Evolutionary conservation across 805 yeast species (phyloP).

Genomic region (Kuraishia hungarica): DNA sequence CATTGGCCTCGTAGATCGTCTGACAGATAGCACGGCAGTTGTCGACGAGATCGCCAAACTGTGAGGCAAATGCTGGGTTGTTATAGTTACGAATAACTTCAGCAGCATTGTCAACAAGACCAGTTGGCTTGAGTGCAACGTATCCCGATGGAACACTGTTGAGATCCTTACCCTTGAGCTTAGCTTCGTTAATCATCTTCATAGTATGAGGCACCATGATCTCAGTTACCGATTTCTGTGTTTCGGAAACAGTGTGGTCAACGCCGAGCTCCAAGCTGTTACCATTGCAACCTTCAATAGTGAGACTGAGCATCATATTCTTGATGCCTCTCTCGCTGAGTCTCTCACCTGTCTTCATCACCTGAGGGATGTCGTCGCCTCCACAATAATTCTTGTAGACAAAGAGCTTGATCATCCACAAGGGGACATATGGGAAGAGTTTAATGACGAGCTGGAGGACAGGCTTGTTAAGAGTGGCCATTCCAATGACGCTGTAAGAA

Average conservation of each 20-base stretch:
- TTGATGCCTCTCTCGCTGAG: slow-evolving; percentile 69
- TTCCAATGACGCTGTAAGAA: slow-evolving; percentile 60
- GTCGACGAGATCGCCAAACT: slow-evolving; percentile 51
- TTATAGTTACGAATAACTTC: slow-evolving; percentile 57
- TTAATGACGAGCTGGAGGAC: slow-evolving; percentile 53
- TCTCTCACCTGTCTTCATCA: slow-evolving; percentile 58
- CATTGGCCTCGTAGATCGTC: slow-evolving; percentile 45
- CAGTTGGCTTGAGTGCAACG: slow-evolving; percentile 91
- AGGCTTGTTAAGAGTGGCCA: slow-evolving; percentile 58
- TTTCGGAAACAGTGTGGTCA: slow-evolving; percentile 54
- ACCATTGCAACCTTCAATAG: slow-evolving; percentile 91
- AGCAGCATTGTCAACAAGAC: slow-evolving; percentile 72
- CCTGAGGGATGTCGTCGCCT: slow-evolving; percentile 70
- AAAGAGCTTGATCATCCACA: slow-evolving; percentile 56
- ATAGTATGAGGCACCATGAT: slow-evolving; percentile 68
- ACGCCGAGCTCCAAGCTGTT: slow-evolving; percentile 37
- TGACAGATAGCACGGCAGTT: slow-evolving; percentile 61
- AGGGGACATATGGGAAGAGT: slow-evolving; percentile 68
- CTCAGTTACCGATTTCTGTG: slow-evolving; percentile 56
- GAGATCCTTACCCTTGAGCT: slow-evolving; percentile 29
- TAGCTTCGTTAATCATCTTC: slow-evolving; percentile 36
- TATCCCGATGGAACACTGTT: slow-evolving; percentile 83
- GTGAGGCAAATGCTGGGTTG: slow-evolving; percentile 35
- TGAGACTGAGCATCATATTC: slow-evolving; percentile 92
- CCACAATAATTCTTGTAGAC: slow-evolving; percentile 87